A percentile compares a stretch with the other conserved stretches of the same genome.
These are phyloP conservation scores for Sordariomycetes sp. DNA, from an alignment of 2,329 filamentous ascomycete genomes.

Conservation along the genomic window DNA sequence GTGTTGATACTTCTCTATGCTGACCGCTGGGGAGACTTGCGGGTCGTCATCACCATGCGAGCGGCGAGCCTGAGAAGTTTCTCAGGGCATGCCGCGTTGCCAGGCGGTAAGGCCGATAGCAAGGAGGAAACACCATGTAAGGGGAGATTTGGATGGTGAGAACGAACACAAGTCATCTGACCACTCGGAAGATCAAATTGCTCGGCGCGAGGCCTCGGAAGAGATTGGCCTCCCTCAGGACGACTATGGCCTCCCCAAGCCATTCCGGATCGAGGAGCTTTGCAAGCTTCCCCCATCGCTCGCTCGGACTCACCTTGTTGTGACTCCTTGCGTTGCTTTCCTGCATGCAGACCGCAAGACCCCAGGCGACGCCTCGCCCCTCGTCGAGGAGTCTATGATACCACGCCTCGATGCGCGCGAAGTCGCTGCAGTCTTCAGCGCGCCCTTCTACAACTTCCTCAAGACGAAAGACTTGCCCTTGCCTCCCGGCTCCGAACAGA, in stretches of 20 bases:
- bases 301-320: conserved; percentile 63
- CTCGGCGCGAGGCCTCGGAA: conserved; percentile 81
- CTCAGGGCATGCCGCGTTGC: conserved; percentile 82
- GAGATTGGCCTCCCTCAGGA: conserved; percentile 82
- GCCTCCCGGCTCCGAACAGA: conserved; percentile 11
- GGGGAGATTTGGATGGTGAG: conserved; percentile 9
- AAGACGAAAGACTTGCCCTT: conserved; percentile 45
- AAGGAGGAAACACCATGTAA: conserved; percentile 51
- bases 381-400: conserved; percentile 62
- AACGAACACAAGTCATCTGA: not conserved
- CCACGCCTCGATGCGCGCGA: conserved; percentile 80
- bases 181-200: conserved; percentile 57
- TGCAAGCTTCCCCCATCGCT: conserved; percentile 73
- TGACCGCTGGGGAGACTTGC: conserved; percentile 70
- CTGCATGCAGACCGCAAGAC: conserved; percentile 52
- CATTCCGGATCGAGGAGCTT: conserved; percentile 80
- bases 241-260: conserved; percentile 58
- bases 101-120: conserved; percentile 63
- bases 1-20: conserved; percentile 85
- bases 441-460: conserved; percentile 79
- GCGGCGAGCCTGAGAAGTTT: conserved; percentile 55
- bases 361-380: conserved; percentile 9
- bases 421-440: conserved; percentile 89
- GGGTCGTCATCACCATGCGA: conserved; percentile 61
- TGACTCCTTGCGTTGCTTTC: conserved; percentile 70